Evolutionary conservation across 352 stramenopile genomes (phyloP), one percentile per base, ranked within the genome.

Genomic region (Pseudoperonospora humuli): DNA sequence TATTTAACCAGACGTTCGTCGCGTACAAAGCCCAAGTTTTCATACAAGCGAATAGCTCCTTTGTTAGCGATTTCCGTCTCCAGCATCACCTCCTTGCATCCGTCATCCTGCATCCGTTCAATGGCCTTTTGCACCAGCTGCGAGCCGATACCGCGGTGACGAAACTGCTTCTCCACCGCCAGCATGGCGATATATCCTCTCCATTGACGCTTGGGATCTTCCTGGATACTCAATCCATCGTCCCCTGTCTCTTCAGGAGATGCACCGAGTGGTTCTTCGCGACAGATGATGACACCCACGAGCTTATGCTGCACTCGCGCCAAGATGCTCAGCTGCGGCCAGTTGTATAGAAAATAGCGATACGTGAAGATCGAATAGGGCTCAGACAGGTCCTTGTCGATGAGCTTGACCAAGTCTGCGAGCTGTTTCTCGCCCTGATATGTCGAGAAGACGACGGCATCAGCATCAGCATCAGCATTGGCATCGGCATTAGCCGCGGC

Each of bases 301-400:
- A 96, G 70, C 38, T 85, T 88, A 24, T 88, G 71, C 39, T 88
- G 77, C 44, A 88, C 62, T 10, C 76, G 74, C 34, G 81, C 90
- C 29, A 96, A 59, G 31, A 97, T 70, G 41, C 87, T 97, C 34
- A 97, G 68, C 38, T 95, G 67, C 13, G 92, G 92, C 90, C 90
- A 97, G 57, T 94, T 96, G 64, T 91, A 92, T 37, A 97, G 69
- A 57, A 97, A 97, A 60, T 97, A 97, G n/a, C 92, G 80, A 66
- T 97, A 97, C 39, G 92, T 97, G 68, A 96, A 97, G 48, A 97
- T 89, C 19, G 85, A 96, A 68, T 97, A 97, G 7, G 92, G 92
- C 64, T 97, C 92, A 2, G 80, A 96, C 23, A 97, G 70, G 47
- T 97, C 92, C 63, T 95, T 94, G 59, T 96, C 85, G 41, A 97